These are phyloP conservation scores for Leccinum obscurum DNA, from an alignment of 768 basidiomycete genomes.

Conservation along the genomic window DNA sequence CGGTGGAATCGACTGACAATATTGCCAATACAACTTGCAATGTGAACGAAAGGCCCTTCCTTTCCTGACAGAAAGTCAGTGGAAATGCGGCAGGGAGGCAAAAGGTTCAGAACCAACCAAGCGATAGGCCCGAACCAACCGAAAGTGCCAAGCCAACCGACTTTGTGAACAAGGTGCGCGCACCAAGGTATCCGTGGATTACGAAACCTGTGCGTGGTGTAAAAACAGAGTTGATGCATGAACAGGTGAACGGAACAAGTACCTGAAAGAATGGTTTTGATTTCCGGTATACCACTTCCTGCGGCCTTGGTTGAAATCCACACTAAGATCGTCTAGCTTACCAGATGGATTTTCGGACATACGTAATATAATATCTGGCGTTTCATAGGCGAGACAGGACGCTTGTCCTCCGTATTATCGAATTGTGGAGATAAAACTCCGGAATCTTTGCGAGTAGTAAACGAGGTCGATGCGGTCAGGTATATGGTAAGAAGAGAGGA, in stretches of 20 bases:
- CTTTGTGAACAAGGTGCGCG: conserved; percentile 86
- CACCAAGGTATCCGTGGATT: conserved; percentile 95
- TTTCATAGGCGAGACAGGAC: conserved; percentile 35
- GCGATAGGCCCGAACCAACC: conserved; percentile 87
- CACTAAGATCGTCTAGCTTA: conserved; percentile 12
- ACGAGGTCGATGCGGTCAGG: conserved; percentile 86
- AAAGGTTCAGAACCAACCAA: conserved; percentile 48
- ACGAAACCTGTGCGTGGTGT: conserved; percentile 69
- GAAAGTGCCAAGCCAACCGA: conserved; percentile 85
- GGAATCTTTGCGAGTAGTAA: conserved; percentile 87
- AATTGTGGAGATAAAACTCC: conserved; percentile 59
- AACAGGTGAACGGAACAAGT: conserved; percentile 1
- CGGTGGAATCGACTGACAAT: conserved; percentile 81
- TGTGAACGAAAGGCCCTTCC: conserved; percentile 86
- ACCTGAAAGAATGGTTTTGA: conserved; percentile 93
- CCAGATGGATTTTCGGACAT: conserved; percentile 31
- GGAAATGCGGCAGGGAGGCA: conserved; percentile 4
- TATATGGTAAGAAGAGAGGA: conserved; percentile 84
- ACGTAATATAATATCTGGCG: conserved; percentile 86
- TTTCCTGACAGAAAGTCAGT: conserved; percentile 42
- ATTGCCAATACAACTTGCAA: conserved; percentile 90
- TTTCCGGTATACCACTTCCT: conserved; percentile 95
- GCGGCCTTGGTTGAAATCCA: conserved; percentile 60
- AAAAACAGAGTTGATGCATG: conserved; percentile 12
- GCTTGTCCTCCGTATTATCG: conserved; percentile 31